Conservation (phyloP, 2,329 filamentous ascomycete genomes). For the Trichoderma citrinoviride region DNA sequence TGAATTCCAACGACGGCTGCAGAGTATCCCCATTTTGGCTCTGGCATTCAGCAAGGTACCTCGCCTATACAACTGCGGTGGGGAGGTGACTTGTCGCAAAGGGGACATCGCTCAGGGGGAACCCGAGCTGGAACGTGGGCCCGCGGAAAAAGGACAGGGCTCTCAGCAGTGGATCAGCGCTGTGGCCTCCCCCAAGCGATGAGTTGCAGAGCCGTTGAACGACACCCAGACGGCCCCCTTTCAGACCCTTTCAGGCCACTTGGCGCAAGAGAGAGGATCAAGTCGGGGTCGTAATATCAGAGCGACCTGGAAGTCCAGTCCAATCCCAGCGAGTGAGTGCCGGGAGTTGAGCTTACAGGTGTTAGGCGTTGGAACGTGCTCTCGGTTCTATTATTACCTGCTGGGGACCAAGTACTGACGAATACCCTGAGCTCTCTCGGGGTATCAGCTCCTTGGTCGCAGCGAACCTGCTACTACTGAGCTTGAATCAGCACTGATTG, state of each 20-base stretch:
- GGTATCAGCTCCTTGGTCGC: neutral
- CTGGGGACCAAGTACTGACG: neutral
- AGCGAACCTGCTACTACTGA: neutral
- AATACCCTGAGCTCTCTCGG: too few relatives aligned
- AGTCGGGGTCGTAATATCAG: neutral
- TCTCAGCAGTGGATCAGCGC: neutral
- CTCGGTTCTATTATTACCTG: neutral
- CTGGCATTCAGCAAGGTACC: conserved; percentile 12
- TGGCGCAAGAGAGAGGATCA: neutral
- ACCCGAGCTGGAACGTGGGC: conserved; percentile 20
- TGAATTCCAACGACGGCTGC: conserved; percentile 10
- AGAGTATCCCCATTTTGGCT: conserved; percentile 11
- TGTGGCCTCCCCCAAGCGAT: neutral
- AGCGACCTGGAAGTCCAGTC: too few relatives aligned
- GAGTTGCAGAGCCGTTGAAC: neutral
- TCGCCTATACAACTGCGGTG: neutral
- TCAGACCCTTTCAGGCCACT: conserved; percentile 1
- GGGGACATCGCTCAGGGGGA: conserved; percentile 12
- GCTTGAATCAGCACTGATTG: conserved; percentile 1
- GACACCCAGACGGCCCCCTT: neutral
- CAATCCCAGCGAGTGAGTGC: neutral
- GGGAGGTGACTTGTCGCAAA: conserved; percentile 8
- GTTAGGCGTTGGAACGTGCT: neutral
- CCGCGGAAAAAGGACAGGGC: neutral
- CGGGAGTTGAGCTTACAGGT: neutral